Percentiles rank a stretch among this genome's conserved stretches.
These are phyloP conservation scores for Globisporangium middletonii DNA, from an alignment of 352 stramenopile species.

Conservation along the genomic window DNA sequence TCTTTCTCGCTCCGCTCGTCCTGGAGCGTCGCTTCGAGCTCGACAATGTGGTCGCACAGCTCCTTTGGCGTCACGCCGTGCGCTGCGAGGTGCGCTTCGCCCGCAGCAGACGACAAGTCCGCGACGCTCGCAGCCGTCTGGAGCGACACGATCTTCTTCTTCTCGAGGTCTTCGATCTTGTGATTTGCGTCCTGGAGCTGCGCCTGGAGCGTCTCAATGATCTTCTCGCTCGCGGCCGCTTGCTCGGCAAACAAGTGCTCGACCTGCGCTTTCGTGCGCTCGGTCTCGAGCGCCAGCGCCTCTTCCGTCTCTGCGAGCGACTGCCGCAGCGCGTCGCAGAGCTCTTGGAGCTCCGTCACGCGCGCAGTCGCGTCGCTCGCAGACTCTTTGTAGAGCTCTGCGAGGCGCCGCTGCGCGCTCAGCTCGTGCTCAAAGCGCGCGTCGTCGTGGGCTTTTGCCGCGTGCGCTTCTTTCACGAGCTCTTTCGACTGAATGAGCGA, in stretches of 20 bases:
- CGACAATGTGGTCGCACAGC: slow-evolving; percentile 85
- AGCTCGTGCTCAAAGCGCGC: slow-evolving; percentile 66
- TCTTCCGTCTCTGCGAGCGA: slow-evolving; percentile 59
- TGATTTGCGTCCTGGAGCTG: slow-evolving; percentile 50
- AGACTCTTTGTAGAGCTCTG: slow-evolving; percentile 70
- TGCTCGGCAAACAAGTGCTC: slow-evolving; percentile 76
- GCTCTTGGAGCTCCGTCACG: slow-evolving; percentile 46
- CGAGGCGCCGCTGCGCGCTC: slow-evolving; percentile 55
- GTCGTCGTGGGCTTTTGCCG: slow-evolving; percentile 50
- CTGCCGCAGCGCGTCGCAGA: slow-evolving; percentile 51
- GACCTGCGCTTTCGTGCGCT: slow-evolving; percentile 61
- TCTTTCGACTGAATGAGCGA: slow-evolving; percentile 60
- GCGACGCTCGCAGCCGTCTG: slow-evolving; percentile 46
- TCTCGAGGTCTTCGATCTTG: slow-evolving; percentile 49
- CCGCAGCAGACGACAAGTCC: slow-evolving; percentile 52
- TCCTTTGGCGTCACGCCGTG: slow-evolving; percentile 82
- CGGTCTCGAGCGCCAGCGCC: slow-evolving; percentile 48
- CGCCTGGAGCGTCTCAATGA: slow-evolving; percentile 47
- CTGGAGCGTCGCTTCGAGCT: slow-evolving; percentile 81
- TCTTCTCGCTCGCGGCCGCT: slow-evolving; percentile 39
- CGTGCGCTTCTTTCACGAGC: slow-evolving; percentile 61
- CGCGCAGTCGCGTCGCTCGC: slow-evolving; percentile 42
- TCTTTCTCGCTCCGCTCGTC: slow-evolving; percentile 79
- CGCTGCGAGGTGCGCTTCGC: slow-evolving; percentile 54
- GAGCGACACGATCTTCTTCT: slow-evolving; percentile 53